Conservation (phyloP, 352 stramenopile species). For the Lagenidium giganteum region DNA sequence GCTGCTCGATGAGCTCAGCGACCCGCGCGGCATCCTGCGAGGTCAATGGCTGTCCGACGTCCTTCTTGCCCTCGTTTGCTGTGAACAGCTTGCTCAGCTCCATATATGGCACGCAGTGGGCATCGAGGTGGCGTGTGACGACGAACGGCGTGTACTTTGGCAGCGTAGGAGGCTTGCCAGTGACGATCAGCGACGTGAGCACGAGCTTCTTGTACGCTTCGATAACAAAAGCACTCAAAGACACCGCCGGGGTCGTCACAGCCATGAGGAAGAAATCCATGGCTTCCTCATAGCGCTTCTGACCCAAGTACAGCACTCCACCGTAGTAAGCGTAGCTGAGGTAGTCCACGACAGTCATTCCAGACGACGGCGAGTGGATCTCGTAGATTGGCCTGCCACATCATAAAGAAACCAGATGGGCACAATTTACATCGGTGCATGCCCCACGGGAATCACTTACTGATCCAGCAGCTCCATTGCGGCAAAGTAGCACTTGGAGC, state of each 20-base stretch:
- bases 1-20: constrained; percentile 29
- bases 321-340: constrained; percentile 84
- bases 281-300: constrained; percentile 75
- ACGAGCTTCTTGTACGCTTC: constrained; percentile 83
- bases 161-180: constrained; percentile 43
- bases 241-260: constrained; percentile 63
- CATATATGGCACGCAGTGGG: constrained; percentile 54
- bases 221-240: constrained; percentile 74
- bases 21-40: constrained; percentile 28
- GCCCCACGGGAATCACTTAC: constrained; percentile 29
- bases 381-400: constrained; percentile 59
- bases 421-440: too few relatives aligned
- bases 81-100: constrained; percentile 56
- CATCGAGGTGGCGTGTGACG: constrained; percentile 63
- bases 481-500: constrained; percentile 75
- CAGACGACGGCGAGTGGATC: constrained; percentile 50
- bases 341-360: constrained; percentile 59
- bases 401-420: constrained; percentile 2
- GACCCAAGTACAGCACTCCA: constrained; percentile 59
- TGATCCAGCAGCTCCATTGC: constrained; percentile 59
- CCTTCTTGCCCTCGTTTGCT: constrained; percentile 26
- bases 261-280: constrained; percentile 69
- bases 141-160: constrained; percentile 82
- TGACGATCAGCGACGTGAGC: constrained; percentile 56
- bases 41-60: constrained; percentile 47